Percentiles rank a stretch among this genome's conserved stretches.
phyloP scores from a whole-genome alignment of 345 rosid species.

The Corymbia maculata region DNA sequence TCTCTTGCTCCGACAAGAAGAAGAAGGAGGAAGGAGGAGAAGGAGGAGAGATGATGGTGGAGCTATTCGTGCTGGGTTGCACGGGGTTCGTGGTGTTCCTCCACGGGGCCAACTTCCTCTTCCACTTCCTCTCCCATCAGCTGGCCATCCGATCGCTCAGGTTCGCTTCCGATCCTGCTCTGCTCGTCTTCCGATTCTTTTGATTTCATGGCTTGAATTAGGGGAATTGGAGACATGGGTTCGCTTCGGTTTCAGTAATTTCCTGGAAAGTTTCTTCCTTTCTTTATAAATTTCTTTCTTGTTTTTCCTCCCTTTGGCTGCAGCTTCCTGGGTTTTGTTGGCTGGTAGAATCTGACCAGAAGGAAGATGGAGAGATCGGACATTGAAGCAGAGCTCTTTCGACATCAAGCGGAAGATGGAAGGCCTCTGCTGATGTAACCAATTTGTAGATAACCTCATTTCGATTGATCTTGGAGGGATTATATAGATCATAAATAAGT shows the following conservation, averaged over 20 bases:
- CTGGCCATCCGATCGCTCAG: slow-evolving; percentile 45
- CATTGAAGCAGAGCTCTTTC: not conserved
- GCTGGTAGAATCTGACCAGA: slow-evolving; percentile 22
- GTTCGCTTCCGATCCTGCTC: not conserved
- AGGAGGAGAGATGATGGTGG: slow-evolving; percentile 25
- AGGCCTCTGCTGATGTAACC: not conserved
- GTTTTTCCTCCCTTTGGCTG: not conserved
- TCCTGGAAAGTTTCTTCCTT: not conserved
- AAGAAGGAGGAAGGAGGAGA: not conserved
- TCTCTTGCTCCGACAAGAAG: not conserved
- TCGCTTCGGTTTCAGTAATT: not conserved
- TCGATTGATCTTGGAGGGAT: not conserved
- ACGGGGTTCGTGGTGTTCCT: slow-evolving; percentile 52
- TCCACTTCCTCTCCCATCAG: slow-evolving; percentile 42
- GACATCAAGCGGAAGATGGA: not conserved
- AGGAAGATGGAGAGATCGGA: not conserved
- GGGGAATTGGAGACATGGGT: not conserved
- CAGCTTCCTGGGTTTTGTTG: slow-evolving; percentile 60
- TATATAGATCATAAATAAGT: not conserved
- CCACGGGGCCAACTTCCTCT: slow-evolving; percentile 57
- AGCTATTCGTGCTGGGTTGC: slow-evolving; percentile 42
- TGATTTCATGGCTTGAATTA: not conserved
- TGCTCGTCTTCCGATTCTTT: not conserved
- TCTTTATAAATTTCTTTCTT: not conserved
- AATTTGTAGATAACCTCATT: not conserved